These are phyloP conservation scores for Extremus antarcticus DNA, from an alignment of 495 filamentous ascomycete species.

Conservation along the genomic window DNA sequence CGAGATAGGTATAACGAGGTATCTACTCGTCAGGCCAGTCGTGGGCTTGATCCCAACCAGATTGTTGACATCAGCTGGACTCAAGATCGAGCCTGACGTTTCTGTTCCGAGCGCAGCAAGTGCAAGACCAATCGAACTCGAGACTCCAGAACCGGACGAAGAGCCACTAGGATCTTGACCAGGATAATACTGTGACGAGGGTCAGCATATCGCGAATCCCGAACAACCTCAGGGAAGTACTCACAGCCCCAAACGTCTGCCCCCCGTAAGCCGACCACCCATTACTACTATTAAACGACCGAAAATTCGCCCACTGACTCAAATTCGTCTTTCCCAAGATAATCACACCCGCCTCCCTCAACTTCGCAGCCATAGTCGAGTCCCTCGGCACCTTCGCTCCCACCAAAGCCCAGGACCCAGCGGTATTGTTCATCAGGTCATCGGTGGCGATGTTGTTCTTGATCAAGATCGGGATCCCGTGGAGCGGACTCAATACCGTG, in stretches of 20 bases:
- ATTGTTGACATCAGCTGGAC: conserved; percentile 30
- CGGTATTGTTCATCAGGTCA: conserved; percentile 61
- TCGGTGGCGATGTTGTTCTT: conserved; percentile 64
- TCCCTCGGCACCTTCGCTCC: conserved; percentile 24
- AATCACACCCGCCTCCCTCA: conserved; percentile 33
- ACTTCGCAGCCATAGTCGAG: conserved; percentile 29
- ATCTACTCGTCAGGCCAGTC: conserved; percentile 53
- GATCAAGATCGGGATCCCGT: conserved; percentile 58
- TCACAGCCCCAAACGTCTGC: conserved; percentile 35
- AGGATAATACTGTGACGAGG: conserved; percentile 35
- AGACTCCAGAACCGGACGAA: conserved; percentile 43
- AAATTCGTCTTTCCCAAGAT: conserved; percentile 44
- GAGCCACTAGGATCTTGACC: conserved; percentile 44
- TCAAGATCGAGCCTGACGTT: conserved; percentile 32
- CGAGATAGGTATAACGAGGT: conserved; percentile 51
- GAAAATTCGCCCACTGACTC: conserved; percentile 45
- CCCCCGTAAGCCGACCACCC: conserved; percentile 47
- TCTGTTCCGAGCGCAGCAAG: conserved; percentile 41
- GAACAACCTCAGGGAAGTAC: too few species aligned
- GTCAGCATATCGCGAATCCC: too few species aligned
- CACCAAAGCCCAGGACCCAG: conserved; percentile 46
- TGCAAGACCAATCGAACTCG: conserved; percentile 40
- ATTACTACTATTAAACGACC: conserved; percentile 39
- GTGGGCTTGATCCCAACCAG: conserved; percentile 55
- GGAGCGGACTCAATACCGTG: conserved; percentile 39